phyloP scores from a whole-genome alignment of 2,329 filamentous ascomycete genomes.

The Elsinoe ampelina region DNA sequence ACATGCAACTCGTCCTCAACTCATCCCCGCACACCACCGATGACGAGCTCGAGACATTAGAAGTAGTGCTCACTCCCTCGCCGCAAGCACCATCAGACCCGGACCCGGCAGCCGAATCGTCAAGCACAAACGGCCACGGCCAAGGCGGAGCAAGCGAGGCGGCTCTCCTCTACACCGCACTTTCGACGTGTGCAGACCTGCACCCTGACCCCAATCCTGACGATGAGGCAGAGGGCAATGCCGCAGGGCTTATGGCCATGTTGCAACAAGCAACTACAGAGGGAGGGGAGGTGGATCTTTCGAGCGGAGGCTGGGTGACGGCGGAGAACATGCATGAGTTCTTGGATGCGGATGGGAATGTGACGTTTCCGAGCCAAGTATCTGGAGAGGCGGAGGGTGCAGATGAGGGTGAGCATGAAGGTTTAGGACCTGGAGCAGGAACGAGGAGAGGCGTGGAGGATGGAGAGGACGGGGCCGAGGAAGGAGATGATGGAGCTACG shows the following conservation, averaged over 20 bases:
- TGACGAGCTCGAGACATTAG: conserved; percentile 54
- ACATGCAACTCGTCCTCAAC: conserved; percentile 60
- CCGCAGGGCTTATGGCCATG: conserved; percentile 27
- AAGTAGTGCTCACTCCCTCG: conserved; percentile 55
- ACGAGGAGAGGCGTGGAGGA: conserved; percentile 33
- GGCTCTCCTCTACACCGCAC: conserved; percentile 52
- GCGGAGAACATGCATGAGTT: conserved; percentile 82
- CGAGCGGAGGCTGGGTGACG: conserved; percentile 77
- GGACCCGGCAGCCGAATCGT: conserved; percentile 18
- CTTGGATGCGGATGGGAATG: conserved; percentile 73
- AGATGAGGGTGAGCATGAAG: no score
- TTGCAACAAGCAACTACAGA: neutral
- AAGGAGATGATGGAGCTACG: conserved; percentile 25
- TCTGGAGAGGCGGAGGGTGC: conserved; percentile 29
- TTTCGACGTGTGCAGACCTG: conserved; percentile 65
- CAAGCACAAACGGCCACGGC: conserved; percentile 19
- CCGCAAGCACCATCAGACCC: conserved; percentile 17
- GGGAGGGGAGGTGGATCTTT: conserved; percentile 42
- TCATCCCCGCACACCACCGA: conserved; percentile 49
- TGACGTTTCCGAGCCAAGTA: conserved; percentile 50
- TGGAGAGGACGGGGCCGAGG: conserved; percentile 29
- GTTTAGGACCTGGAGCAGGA: conserved; percentile 24
- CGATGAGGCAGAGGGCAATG: conserved; percentile 46
- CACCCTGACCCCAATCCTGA: conserved; percentile 60
- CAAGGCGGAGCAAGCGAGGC: conserved; percentile 32